Percentiles rank a stretch among this genome's conserved stretches.
phyloP scores from a whole-genome alignment of 805 yeast genomes.

The Metschnikowia drakensbergensis region DNA sequence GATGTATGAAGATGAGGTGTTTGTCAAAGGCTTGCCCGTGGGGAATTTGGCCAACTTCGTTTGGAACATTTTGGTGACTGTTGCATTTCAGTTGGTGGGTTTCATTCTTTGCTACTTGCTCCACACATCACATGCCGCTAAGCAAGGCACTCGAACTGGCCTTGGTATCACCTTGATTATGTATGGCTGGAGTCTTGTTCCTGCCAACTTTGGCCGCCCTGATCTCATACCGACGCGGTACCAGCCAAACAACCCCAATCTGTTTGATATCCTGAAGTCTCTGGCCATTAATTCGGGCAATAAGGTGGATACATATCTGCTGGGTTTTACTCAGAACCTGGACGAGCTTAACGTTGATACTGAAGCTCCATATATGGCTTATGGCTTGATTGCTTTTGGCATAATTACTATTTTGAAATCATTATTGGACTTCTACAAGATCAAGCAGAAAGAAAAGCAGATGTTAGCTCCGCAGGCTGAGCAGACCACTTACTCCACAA shows the following conservation, averaged over 20 bases:
- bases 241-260: slow-evolving; percentile 34
- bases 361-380: slow-evolving; percentile 51
- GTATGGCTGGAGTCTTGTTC: slow-evolving; percentile 46
- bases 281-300: slow-evolving; percentile 25
- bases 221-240: slow-evolving; percentile 31
- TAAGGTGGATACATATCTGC: slow-evolving; percentile 26
- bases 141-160: slow-evolving; percentile 91
- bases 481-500: slow-evolving; percentile 13
- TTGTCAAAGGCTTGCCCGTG: slow-evolving; percentile 93
- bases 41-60: slow-evolving; percentile 84
- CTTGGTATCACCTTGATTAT: slow-evolving; percentile 79
- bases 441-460: slow-evolving; percentile 69
- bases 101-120: slow-evolving; percentile 83
- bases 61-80: slow-evolving; percentile 86
- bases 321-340: slow-evolving; percentile 33
- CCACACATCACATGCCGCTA: slow-evolving; percentile 96
- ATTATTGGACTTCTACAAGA: slow-evolving; percentile 65
- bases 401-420: slow-evolving; percentile 61
- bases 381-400: slow-evolving; percentile 66
- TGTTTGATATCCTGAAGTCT: slow-evolving; percentile 28
- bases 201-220: slow-evolving; percentile 38
- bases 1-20: slow-evolving; percentile 80
- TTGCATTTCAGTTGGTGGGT: slow-evolving; percentile 93
- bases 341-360: slow-evolving; percentile 8
- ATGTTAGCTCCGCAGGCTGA: slow-evolving; percentile 45